Conservation (phyloP, 257 asterid genomes). For the Scutellaria galericulata region DNA sequence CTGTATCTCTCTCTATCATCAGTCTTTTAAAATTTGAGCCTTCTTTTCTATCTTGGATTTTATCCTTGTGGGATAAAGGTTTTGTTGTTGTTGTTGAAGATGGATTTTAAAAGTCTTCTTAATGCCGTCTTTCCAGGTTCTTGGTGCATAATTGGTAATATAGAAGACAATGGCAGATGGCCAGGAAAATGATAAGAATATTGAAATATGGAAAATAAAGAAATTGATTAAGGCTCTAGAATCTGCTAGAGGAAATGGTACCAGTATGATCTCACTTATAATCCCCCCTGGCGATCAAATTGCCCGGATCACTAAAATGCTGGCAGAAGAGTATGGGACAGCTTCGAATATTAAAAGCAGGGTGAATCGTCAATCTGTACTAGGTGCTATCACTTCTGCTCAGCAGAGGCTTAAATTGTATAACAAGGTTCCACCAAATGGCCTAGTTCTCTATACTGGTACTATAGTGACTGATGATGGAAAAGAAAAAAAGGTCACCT, state of each 20-base stretch:
- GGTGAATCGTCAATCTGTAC: constrained; percentile 69
- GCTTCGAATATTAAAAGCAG: constrained; percentile 71
- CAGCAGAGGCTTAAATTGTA: constrained; percentile 70
- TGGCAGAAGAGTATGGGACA: constrained; percentile 69
- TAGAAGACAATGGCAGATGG: constrained; percentile 47
- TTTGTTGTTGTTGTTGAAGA: background rate
- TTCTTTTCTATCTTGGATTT: background rate
- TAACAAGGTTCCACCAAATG: constrained; percentile 63
- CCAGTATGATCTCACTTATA: constrained; percentile 73
- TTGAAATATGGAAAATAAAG: constrained; percentile 69
- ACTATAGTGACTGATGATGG: constrained; percentile 67
- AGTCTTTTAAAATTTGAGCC: background rate
- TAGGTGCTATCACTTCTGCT: constrained; percentile 74
- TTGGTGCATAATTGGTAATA: constrained; percentile 22
- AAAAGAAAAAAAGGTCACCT: constrained; percentile 61
- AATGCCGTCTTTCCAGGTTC: constrained; percentile 34
- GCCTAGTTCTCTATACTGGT: constrained; percentile 68
- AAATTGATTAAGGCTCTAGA: constrained; percentile 63
- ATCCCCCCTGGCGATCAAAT: constrained; percentile 69
- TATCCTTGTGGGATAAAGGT: background rate
- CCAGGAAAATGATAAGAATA: constrained; percentile 64
- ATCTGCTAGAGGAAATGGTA: constrained; percentile 65
- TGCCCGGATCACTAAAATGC: constrained; percentile 65
- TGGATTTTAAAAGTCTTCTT: constrained; percentile 12
- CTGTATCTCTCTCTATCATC: background rate